Base-by-base conservation (phyloP, 495 filamentous ascomycete genomes). In the Xylaria telfairii region DNA sequence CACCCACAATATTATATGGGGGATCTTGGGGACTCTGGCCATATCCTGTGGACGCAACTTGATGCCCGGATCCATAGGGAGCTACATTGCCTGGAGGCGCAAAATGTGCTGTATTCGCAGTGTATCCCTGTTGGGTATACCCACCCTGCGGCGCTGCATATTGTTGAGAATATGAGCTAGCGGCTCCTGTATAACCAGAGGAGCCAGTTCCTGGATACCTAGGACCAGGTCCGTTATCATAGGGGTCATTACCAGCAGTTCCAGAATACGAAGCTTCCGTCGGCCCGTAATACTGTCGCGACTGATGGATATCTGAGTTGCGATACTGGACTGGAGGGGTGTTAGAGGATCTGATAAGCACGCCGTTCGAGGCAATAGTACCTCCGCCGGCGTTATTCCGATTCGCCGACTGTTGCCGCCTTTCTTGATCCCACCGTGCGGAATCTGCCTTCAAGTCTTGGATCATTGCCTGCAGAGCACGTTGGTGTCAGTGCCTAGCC, bases 361-460 rank as follows among this genome's bases (percentile, higher is more conserved):
- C 76, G 73, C 79, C 75, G 76, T 83, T 86, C 80, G 82, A 83
- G 80, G 85, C 81, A 76, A 81, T 80, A 81, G 77, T 89, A 89
- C 87, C 88, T 88, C 87, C 83, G 77, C 80, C 76, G 74, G 83
- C 78, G 71, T 81, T 83, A 73, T 79, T 81, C 71, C 81, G 76
- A 68, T 73, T 78, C 71, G 76, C 82, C 71, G 83, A 79, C 67
- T 80, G 79, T 47, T 85, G 86, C 81, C 83, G 85, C 77, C 81
- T 88, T 85, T 93, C 92, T 76, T 88, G 86, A 79, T 92, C 89
- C 93, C 92, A 97, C 77, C 92, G 88, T 75, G 85, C 85, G 30
- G 93, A 95, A 81, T 96, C 93, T 77, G 87, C 85, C 78, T 93
- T 93, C 70, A 97, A 81, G 84, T 97, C 93, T 82, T 90, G 86